phyloP scores from a whole-genome alignment of 108 stramenopile genomes.

The Mediolabrus comicus region DNA sequence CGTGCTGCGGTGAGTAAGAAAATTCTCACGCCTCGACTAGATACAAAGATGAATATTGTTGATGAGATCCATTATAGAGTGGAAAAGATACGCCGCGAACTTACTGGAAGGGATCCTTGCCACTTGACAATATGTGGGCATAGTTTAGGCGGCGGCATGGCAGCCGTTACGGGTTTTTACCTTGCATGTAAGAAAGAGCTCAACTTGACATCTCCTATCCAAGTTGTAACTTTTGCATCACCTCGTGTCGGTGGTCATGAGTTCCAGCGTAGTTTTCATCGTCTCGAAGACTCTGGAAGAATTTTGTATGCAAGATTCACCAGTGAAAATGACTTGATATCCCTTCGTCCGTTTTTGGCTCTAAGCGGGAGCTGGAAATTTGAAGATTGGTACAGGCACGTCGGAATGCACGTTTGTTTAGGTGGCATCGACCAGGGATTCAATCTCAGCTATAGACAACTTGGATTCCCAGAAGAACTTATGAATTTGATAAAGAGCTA shows the following conservation, averaged over 20 bases:
- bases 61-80: slow-evolving; percentile 2
- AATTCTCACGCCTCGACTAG: slow-evolving; percentile 6
- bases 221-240: slow-evolving; percentile 13
- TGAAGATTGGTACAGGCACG: slow-evolving; percentile 12
- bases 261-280: slow-evolving; percentile 13
- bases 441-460: slow-evolving; percentile 6
- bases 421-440: slow-evolving; percentile 2
- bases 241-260: slow-evolving; percentile 10
- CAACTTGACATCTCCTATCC: slow-evolving; percentile 8
- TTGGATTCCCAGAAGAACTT: neutral
- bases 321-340: slow-evolving; percentile 8
- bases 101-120: neutral
- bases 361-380: slow-evolving; percentile 15
- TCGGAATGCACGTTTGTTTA: slow-evolving; percentile 16
- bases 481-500: neutral
- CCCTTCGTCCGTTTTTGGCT: slow-evolving; percentile 4
- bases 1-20: slow-evolving; percentile 2
- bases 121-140: slow-evolving; percentile 13
- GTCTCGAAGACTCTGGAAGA: slow-evolving; percentile 8
- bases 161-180: slow-evolving; percentile 12
- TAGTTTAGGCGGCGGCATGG: slow-evolving; percentile 8
- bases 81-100: slow-evolving; percentile 5
- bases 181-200: slow-evolving; percentile 1
- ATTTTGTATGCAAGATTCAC: slow-evolving; percentile 9
- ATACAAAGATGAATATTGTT: slow-evolving; percentile 7